Percentiles rank a stretch among this genome's conserved stretches.
phyloP scores from a whole-genome alignment of 129 eudicot species.

The Oenanthe sinensis region DNA sequence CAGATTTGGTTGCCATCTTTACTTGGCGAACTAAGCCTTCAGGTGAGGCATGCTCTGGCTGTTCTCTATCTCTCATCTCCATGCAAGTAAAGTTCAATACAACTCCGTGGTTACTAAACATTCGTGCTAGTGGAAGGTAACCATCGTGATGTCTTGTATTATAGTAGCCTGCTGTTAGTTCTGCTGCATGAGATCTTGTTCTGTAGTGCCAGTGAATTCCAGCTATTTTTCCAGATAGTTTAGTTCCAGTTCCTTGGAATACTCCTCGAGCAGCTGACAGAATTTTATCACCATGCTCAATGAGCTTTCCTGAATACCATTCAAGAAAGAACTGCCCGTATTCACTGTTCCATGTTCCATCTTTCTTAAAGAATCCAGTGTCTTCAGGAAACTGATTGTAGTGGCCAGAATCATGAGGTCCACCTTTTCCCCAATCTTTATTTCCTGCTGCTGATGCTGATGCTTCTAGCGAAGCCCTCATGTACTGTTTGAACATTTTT shows the following conservation, averaged over 20 bases:
- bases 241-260: conserved; percentile 67
- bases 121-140: conserved; percentile 64
- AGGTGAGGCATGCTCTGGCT: conserved; percentile 79
- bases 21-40: conserved; percentile 84
- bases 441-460: conserved; percentile 58
- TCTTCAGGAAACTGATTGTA: conserved; percentile 89
- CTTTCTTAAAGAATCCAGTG: conserved; percentile 70
- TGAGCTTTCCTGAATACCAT: conserved; percentile 77
- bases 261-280: conserved; percentile 54
- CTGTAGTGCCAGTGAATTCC: conserved; percentile 98
- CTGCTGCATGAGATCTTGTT: conserved; percentile 93
- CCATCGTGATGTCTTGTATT: conserved; percentile 65
- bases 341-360: conserved; percentile 84
- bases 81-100: conserved; percentile 87
- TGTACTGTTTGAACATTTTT: conserved; percentile 46
- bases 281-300: conserved; percentile 71
- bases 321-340: conserved; percentile 77
- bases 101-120: conserved; percentile 62
- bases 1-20: conserved; percentile 53
- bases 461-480: conserved; percentile 86
- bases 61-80: conserved; percentile 94
- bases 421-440: conserved; percentile 66
- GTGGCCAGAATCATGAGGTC: conserved; percentile 84
- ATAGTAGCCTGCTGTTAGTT: conserved; percentile 87
- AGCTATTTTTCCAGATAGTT: conserved; percentile 80